A percentile compares a stretch with the other conserved stretches of the same genome.
phyloP scores from a whole-genome alignment of 768 basidiomycete genomes.

The Hypholoma sublateritium region DNA sequence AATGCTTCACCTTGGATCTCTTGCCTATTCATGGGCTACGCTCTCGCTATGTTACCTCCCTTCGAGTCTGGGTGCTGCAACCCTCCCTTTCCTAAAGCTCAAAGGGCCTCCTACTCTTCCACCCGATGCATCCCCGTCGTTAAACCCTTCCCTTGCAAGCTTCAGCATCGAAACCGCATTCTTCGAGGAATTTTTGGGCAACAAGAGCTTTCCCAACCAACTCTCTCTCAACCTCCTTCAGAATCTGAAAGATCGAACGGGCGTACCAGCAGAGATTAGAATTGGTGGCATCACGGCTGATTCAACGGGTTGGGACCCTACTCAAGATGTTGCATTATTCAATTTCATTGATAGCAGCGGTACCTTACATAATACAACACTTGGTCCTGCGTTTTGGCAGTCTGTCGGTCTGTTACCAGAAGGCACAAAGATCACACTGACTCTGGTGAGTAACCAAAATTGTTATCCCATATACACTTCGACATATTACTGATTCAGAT shows the following conservation, averaged over 20 bases:
- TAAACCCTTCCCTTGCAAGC: conserved; percentile 46
- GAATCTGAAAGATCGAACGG: conserved; percentile 44
- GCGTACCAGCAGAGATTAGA: conserved; percentile 44
- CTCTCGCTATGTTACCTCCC: not conserved
- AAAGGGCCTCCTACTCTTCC: conserved; percentile 43
- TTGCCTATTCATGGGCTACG: not conserved
- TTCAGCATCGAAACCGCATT: conserved; percentile 59
- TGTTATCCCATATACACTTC: not conserved
- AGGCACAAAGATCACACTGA: conserved; percentile 47
- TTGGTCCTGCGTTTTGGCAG: conserved; percentile 51
- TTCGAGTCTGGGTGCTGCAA: not conserved
- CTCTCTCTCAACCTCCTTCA: conserved; percentile 44
- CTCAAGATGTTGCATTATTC: conserved; percentile 35
- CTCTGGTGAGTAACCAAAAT: conserved; percentile 33
- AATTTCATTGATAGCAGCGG: conserved; percentile 46
- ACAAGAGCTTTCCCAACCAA: conserved; percentile 39
- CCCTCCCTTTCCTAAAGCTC: conserved; percentile 30
- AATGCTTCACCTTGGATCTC: not conserved
- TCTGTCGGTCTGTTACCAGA: conserved; percentile 43
- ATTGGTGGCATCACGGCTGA: conserved; percentile 58
- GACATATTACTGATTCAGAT: not conserved
- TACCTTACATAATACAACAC: conserved; percentile 47
- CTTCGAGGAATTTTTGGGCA: conserved; percentile 51
- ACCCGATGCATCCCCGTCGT: conserved; percentile 38
- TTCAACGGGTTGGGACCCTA: conserved; percentile 47